A percentile compares a stretch with the other conserved stretches of the same genome.
Evolutionary conservation across 106 monocot genomes (phyloP).

Genomic region (Dactylorhiza incarnata): DNA sequence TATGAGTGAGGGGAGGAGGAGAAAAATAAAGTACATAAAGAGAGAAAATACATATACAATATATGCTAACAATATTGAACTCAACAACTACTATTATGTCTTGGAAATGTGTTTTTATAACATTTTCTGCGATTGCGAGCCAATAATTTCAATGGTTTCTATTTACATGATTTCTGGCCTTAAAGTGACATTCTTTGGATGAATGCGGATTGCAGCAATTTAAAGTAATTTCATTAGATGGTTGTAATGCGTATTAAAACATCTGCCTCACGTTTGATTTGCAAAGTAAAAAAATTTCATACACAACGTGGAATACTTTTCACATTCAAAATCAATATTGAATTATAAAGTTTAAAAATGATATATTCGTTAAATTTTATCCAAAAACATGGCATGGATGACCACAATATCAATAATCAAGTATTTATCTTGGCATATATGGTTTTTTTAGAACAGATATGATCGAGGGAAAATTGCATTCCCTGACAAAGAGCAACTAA

Average conservation of each 20-base stretch:
- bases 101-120: background rate
- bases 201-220: background rate
- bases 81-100: background rate
- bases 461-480: background rate
- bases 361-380: background rate
- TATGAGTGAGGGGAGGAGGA: no score
- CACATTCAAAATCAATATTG: background rate
- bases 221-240: conserved; percentile 7
- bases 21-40: no score
- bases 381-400: background rate
- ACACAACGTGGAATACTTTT: background rate
- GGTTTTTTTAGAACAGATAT: background rate
- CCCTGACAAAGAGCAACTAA: background rate
- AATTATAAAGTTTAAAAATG: background rate
- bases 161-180: background rate
- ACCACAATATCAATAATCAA: background rate
- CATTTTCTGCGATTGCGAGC: no score
- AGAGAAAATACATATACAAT: no score
- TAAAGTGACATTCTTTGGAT: background rate
- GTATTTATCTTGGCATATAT: background rate
- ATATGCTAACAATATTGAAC: background rate
- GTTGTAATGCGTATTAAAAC: background rate
- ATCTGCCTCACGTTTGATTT: no score
- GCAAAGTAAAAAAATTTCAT: no score
- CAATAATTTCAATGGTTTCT: background rate